Evolutionary conservation across 1,284 basidiomycete genomes (phyloP).

Genomic region (Phellopilus nigrolimitatus): DNA sequence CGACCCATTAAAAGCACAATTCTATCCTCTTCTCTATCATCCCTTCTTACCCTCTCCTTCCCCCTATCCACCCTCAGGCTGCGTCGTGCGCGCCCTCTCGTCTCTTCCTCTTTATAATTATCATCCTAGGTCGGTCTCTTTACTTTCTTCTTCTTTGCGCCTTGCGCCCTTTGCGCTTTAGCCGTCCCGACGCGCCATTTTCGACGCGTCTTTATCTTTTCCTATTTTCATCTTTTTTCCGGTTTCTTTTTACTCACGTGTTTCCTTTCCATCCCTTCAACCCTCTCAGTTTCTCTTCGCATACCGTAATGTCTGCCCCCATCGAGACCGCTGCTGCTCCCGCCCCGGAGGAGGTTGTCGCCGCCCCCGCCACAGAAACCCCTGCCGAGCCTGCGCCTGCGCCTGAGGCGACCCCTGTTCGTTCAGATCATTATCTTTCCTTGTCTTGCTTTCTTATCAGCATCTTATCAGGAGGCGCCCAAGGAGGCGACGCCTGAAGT

Average conservation of each 20-base stretch:
- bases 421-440: constrained; percentile 23
- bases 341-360: constrained; percentile 27
- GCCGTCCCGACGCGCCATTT: not conserved
- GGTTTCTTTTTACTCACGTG: constrained; percentile 9
- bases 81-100: constrained; percentile 48
- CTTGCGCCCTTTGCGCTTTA: not conserved
- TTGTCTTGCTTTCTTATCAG: constrained; percentile 12
- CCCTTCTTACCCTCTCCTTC: constrained; percentile 38
- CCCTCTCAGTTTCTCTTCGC: constrained; percentile 39
- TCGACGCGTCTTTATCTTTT: not conserved
- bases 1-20: not conserved
- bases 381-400: constrained; percentile 28
- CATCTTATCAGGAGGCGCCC: constrained; percentile 39
- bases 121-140: constrained; percentile 24
- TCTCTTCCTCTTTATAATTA: constrained; percentile 22
- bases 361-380: constrained; percentile 31
- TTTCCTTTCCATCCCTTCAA: constrained; percentile 24
- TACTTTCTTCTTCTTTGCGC: constrained; percentile 20
- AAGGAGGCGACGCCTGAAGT: constrained; percentile 29
- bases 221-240: not conserved
- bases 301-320: constrained; percentile 75
- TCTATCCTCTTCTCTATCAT: constrained; percentile 36
- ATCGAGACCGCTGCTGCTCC: constrained; percentile 47
- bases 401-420: constrained; percentile 21
- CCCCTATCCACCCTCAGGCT: constrained; percentile 37